Conservation (phyloP, 192 early-diverging fungal species). For the Linnemannia schmuckeri region DNA sequence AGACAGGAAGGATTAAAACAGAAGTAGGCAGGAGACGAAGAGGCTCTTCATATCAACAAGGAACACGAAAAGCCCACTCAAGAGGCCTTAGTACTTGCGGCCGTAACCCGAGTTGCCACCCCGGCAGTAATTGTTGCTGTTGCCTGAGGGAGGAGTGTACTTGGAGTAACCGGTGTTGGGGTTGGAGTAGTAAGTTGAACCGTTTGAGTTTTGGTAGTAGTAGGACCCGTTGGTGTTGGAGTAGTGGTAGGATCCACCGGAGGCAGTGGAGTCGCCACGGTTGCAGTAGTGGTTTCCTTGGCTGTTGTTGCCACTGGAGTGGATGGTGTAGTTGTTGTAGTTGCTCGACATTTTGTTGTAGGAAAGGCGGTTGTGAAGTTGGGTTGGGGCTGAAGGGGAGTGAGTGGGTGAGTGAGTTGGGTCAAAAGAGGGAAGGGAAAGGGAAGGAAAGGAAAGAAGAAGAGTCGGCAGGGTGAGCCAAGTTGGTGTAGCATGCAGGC, state of each 20-base stretch:
- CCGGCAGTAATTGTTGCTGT: neutral
- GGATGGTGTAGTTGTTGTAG: slow-evolving; percentile 1
- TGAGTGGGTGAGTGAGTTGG: neutral
- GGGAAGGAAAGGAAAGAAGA: neutral
- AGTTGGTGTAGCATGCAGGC: too few relatives aligned
- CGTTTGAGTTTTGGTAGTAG: slow-evolving; percentile 35
- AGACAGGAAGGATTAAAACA: too few relatives aligned
- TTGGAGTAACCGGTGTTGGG: slow-evolving; percentile 14
- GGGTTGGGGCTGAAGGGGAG: neutral
- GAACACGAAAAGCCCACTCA: neutral
- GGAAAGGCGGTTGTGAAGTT: neutral
- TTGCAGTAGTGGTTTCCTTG: slow-evolving; percentile 36
- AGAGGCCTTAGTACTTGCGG: neutral
- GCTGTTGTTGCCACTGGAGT: slow-evolving; percentile 21
- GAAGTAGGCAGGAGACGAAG: too few relatives aligned
- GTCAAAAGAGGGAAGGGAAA: neutral
- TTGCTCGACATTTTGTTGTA: neutral
- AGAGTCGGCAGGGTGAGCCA: neutral
- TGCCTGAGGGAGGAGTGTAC: slow-evolving; percentile 22
- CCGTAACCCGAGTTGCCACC: neutral
- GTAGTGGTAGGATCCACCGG: slow-evolving; percentile 29
- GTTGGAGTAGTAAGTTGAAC: slow-evolving; percentile 27
- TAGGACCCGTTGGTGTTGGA: slow-evolving; percentile 31
- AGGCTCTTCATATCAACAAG: too few relatives aligned
- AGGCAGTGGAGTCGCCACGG: neutral